These are phyloP conservation scores for apple (Malus domestica) DNA, from an alignment of 306 rosid species.

Conservation along the genomic window ASM211411v1 NC_041792.1:1471501-1472000, in stretches of 20 bases:
- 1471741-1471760: background rate
- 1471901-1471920: background rate
- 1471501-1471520: conserved; percentile 50
- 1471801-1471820: background rate
- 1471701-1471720: conserved; percentile 58
- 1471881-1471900: background rate
- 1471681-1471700: conserved; percentile 63
- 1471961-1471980: background rate
- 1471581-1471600: conserved; percentile 58
- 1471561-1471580: conserved; percentile 59
- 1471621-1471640: conserved; percentile 88
- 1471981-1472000: background rate
- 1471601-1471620: conserved; percentile 66
- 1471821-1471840: background rate
- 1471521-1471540: conserved; percentile 51
- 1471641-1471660: conserved; percentile 77
- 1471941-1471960: background rate
- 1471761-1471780: background rate
- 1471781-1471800: background rate
- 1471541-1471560: conserved; percentile 84
- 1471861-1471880: background rate
- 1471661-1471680: conserved; percentile 72
- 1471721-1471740: conserved; percentile 91
- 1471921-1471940: background rate
- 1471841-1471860: background rate